Base-by-base conservation (phyloP, 441 rosid species). In the Populus hybrid region DNA sequence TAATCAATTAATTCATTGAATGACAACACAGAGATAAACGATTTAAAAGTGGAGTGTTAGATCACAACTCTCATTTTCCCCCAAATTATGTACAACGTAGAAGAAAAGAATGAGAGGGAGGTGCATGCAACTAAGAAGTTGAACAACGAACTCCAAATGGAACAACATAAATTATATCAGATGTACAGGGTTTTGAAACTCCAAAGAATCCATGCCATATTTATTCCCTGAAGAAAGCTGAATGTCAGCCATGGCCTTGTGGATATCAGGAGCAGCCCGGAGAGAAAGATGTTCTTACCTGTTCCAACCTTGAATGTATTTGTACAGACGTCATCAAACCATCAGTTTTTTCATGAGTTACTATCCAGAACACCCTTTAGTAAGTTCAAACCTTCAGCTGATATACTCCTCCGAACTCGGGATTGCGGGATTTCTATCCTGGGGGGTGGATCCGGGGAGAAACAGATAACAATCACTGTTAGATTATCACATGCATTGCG, bases 401-500 rank as follows among this genome's bases (percentile, higher is more conserved):
- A 94, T 82, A 94, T 92, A 84, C 97, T 94, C 80, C 96, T 77
- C 74, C 93, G 79, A 72, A 89, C 93, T 72, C 87, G 82, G 73
- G 89, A 77, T 65, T 82, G 86, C 18, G 91, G 90, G 12, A 89
- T 83, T 84, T 94, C 97, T 70, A 91, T 91, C 83, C 89, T 82
- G 57, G 92, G 91, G 5, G 98, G 98, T 42, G 98, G 97, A 63
- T 94, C 98, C 1, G 75, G 72, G 3, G 97, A 91, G 81, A 94
- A 92, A 85, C 97, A 94, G 14, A 94, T 79, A 7, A 90, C 91
- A 6, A 94, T 84, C 64, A 92, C 98, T 0, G 98, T 94, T 53
- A 94, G 77, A 79, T 94, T 94, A 77, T 94, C 98, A 36, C 97
- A 94, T 0, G 97, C 86, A 63, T 87, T 91, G 71, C 92, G 86